Conservation (phyloP, 768 basidiomycete species). For the Naganishia vishniacii region DNA sequence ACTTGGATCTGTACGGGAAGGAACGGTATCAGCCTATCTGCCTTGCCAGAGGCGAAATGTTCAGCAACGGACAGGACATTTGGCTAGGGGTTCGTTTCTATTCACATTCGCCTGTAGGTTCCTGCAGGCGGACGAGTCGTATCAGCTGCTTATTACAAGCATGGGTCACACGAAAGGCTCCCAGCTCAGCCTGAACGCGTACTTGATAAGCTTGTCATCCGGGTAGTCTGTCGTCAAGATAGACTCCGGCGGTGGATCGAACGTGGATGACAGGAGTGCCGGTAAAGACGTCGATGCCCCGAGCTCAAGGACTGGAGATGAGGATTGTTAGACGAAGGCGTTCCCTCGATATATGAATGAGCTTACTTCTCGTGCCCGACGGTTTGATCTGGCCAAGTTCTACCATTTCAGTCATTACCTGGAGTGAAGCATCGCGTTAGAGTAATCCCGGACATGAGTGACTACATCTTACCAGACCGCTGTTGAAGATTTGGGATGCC, state of each 20-base stretch:
- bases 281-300: conserved; percentile 28
- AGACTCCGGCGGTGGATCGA: conserved; percentile 8
- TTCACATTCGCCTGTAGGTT: conserved; percentile 24
- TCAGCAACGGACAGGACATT: conserved; percentile 25
- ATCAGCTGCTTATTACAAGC: background rate
- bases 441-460: too few species aligned
- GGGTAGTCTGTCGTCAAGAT: conserved; percentile 29
- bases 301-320: conserved; percentile 24
- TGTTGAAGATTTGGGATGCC: conserved; percentile 26
- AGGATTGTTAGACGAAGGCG: too few species aligned
- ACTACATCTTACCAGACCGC: conserved; percentile 28
- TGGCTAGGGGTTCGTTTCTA: conserved; percentile 2
- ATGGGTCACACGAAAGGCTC: background rate
- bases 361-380: conserved; percentile 20
- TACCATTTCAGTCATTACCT: conserved; percentile 29
- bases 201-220: conserved; percentile 25
- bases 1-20: background rate
- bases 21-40: too few species aligned
- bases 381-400: conserved; percentile 16
- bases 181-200: too few species aligned
- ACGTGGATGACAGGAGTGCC: conserved; percentile 14
- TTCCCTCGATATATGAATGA: too few species aligned
- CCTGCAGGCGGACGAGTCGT: background rate
- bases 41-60: too few species aligned
- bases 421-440: too few species aligned